Percentiles rank a stretch among this genome's conserved stretches.
Conservation (phyloP, 2,329 filamentous ascomycete species). For the Cylindrodendrum hubeiense region DNA sequence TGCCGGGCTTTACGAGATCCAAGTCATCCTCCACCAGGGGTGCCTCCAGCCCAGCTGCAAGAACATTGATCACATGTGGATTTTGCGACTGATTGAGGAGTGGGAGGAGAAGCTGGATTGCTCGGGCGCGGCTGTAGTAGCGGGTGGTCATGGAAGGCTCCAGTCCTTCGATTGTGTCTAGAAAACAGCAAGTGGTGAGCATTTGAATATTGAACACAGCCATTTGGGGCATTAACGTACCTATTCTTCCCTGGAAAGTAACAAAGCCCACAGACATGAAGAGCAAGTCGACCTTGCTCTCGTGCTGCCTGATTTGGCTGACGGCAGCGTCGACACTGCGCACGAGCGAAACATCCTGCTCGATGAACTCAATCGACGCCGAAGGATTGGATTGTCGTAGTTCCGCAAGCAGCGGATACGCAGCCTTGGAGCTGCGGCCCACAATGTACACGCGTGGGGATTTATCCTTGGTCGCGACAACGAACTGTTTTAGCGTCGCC, state of each 20-base stretch:
- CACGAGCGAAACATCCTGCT: constrained; percentile 62
- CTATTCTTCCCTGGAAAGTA: constrained; percentile 37
- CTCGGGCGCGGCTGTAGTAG: constrained; percentile 70
- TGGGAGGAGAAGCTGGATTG: constrained; percentile 68
- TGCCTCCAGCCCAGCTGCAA: constrained; percentile 64
- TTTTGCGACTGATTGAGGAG: constrained; percentile 56
- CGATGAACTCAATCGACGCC: constrained; percentile 58
- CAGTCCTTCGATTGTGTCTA: constrained; percentile 69
- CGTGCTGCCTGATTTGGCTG: constrained; percentile 55
- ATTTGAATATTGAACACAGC: neutral
- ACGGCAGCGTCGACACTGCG: constrained; percentile 62
- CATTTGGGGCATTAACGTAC: neutral
- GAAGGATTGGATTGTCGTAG: constrained; percentile 56
- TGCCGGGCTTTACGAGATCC: constrained; percentile 54
- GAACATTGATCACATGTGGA: constrained; percentile 61
- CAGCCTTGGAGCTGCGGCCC: constrained; percentile 55
- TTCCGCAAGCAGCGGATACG: constrained; percentile 54
- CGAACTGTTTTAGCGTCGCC: constrained; percentile 59
- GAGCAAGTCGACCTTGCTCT: constrained; percentile 59
- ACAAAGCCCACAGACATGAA: constrained; percentile 56
- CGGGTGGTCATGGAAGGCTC: constrained; percentile 64
- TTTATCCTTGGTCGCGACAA: constrained; percentile 44
- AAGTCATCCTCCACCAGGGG: constrained; percentile 59
- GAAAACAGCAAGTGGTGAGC: rapidly evolving
- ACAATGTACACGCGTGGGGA: constrained; percentile 63